Base-by-base conservation (phyloP, 169 alveolate species). In the Plasmodium vinckei region DNA sequence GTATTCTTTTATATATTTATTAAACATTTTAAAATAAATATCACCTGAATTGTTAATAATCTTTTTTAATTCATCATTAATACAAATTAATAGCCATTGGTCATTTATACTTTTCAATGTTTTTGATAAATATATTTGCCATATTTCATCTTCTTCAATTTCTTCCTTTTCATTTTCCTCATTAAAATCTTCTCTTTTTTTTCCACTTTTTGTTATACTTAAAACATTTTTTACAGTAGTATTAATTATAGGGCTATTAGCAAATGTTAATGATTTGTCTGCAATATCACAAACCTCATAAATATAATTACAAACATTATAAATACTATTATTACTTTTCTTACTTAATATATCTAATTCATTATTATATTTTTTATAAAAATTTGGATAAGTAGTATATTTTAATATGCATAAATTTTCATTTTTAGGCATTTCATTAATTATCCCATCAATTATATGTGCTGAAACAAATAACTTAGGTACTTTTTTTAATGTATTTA, bases 231-330 rank as follows among this genome's bases (percentile, higher is more conserved):
- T 82, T 17, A 67, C 68, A 25, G 90, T 82, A 21, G 90, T 82
- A 44, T 82, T 82, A 71, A 82, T 82, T 19, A 82, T 47, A 5
- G 90, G 90, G 17, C 90, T 82, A 15, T n/a, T 82, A 5, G 90
- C 90, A 67, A 82, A 82, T 21, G 68, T 72, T 1, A 82, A 61
- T 13, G 90, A 82, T 47, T 82, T 82, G 46, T 82, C 90, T 51
- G 90, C 90, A 44, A 82, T 71, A 56, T 82, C 90, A 70, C 90
- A 82, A 27, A 82, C 90, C 49, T 82, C 90, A 27, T 82, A 82
- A 33, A 82, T 82, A 60, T 82, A 82, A 44, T 82, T 82, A 46
- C 90, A 82, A 44, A 47, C 49, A 56, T 82, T 65, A 60, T 82
- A 82, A 51, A 82, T 67, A 60, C 65, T 67, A 44, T 59, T 67